Evolutionary conservation across 495 filamentous ascomycete genomes (phyloP), one percentile per base, ranked within the genome.

Genomic region (Penicillium canariense): DNA sequence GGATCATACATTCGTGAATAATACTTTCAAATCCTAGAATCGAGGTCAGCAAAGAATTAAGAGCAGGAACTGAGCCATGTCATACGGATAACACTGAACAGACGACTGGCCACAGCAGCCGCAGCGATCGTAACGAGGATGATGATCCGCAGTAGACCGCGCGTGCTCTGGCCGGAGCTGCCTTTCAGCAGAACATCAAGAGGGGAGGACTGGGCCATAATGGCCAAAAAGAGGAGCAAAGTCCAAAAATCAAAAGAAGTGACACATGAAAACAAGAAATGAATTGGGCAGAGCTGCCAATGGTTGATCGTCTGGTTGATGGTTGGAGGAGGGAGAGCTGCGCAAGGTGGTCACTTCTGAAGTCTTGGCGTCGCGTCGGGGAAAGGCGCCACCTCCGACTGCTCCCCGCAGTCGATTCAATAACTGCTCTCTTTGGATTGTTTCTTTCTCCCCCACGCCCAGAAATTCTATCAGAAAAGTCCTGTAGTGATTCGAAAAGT

Each of bases 51-150:
- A 20, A 32, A 23, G 6, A 9, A 38, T 18, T 6, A 45, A 28
- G 7, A 18, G 11, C 11, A 10, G 17, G 18, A 18, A 48, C 31
- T 30, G 52, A 43, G 2, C 26, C 15, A 32, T 44, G 54, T 79
- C 90, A 69, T 86, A 95, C 90, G 86, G 70, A 99, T 97, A 45
- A 99, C 95, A 69, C 89, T 94, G 81, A 99, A 99, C 50, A 99
- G 79, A 65, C 95, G 89, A 79, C 91, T 96, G 43, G 94, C 84
- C 67, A 97, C 82, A 48, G 95, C 93, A 40, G 93, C 93, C 45
- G 82, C 91, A 58, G 95, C 95, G 71, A 99, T 96, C 60, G 91
- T 87, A 65, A 78, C 81, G 48, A 99, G 85, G 78, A 99, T 97
- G 69, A 96, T 84, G 56, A 97, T 82, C 63, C 92, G 88, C 62